Base-by-base conservation (phyloP, 2,329 filamentous ascomycete species). In the Ophiosphaerella korrae region DNA sequence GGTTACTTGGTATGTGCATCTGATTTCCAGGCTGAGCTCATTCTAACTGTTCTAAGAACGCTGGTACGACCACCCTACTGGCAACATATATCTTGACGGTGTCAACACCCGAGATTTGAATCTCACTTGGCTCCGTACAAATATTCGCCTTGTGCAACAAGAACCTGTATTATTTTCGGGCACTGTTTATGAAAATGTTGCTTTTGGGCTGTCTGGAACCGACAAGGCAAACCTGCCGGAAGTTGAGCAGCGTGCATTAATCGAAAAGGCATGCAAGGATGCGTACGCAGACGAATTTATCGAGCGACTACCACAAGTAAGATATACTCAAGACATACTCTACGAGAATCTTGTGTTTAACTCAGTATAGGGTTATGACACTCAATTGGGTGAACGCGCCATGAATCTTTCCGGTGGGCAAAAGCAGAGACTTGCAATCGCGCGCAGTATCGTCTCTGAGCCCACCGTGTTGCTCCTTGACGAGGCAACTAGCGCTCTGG, bases 281-380 rank as follows among this genome's bases (percentile, higher is more conserved):
- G 89, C 93, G n/a, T 96, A 97, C 63, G 93, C 93, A 1, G 91
- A 97, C 66, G 92, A 96, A 55, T 97, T 97, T 68, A 87, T 97
- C 57, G 82, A 80, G 1, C 75, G 80, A 16, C 81, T 97, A 11
- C 67, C 67, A 6, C 60, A 73, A 55, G 47, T 74, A 66, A 11
- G 58, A 72, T 31, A 5, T 13, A 18, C 7, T 18, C 12, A 1
- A 7, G 18, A 18, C 14, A 26, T 13, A 9, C 2, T 18, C 2
- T 14, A 13, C 18, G 12, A 21, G 18, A 7, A 3, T 7, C 12
- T 29, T 7, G 12, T 7, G n/a, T 26, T 31, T 47, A 21, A 47
- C 21, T 29, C 13, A 12, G n/a, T 89, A 90, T 11, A 97, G 68
- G 89, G 89, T 1, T 97, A 97, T 66, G 84, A 96, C 57, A 97